These are phyloP conservation scores for Candida rishiriensis DNA, from an alignment of 805 yeast genomes.

Conservation along the genomic window DNA sequence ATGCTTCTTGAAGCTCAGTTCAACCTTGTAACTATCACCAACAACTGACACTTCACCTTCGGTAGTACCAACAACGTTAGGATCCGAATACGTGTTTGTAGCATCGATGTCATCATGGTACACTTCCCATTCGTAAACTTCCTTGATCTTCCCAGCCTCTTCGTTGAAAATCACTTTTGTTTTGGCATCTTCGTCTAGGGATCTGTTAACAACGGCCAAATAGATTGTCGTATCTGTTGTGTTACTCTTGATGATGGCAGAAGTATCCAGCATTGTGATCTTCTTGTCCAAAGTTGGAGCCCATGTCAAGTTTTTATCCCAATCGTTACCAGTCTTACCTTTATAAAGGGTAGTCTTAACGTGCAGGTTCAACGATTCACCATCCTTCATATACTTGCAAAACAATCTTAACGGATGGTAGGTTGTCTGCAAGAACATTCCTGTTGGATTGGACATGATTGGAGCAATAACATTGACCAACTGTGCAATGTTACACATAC, in stretches of 20 bases:
- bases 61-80: conserved; percentile 15
- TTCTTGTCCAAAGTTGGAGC: conserved; percentile 4
- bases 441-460: conserved; percentile 26
- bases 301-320: conserved; percentile 5
- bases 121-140: conserved; percentile 17
- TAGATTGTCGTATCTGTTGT: conserved; percentile 13
- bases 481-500: conserved; percentile 34
- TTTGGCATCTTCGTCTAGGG: conserved; percentile 19
- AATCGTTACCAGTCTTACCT: conserved; percentile 23
- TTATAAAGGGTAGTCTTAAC: conserved; percentile 26
- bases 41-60: conserved; percentile 32
- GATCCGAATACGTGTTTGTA: conserved; percentile 26
- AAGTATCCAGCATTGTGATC: conserved; percentile 25
- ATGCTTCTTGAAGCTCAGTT: conserved; percentile 16
- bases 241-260: conserved; percentile 23
- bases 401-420: conserved; percentile 28
- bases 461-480: conserved; percentile 34
- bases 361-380: conserved; percentile 27
- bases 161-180: conserved; percentile 19
- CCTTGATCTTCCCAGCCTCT: conserved; percentile 10
- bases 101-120: conserved; percentile 30
- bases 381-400: conserved; percentile 29
- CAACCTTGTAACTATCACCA: conserved; percentile 8
- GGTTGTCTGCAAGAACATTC: conserved; percentile 28
- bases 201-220: conserved; percentile 29